Percentiles rank a stretch among this genome's conserved stretches.
Conservation (phyloP, 2,329 filamentous ascomycete species). For the Aciculosporium take region DNA sequence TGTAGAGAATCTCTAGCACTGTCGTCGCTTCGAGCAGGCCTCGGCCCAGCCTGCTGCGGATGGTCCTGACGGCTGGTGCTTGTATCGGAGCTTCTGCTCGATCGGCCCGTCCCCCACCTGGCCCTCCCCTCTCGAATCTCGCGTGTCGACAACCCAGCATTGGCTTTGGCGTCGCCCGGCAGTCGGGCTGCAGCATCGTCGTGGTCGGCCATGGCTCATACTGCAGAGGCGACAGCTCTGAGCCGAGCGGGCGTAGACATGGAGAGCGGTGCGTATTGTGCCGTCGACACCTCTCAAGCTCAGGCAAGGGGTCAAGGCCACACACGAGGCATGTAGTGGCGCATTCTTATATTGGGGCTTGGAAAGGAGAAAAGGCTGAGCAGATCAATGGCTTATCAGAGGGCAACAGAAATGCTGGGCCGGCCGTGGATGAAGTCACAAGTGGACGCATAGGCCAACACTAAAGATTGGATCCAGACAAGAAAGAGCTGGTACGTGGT, state of each 20-base stretch:
- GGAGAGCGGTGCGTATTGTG: neutral
- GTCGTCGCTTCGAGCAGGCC: neutral
- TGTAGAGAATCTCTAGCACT: slow-evolving; percentile 1
- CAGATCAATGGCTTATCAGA: too few species aligned
- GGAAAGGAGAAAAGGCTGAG: neutral
- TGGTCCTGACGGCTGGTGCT: slow-evolving; percentile 6
- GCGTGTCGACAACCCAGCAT: slow-evolving; percentile 5
- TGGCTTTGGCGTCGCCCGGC: slow-evolving; percentile 5
- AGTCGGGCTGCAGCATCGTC: slow-evolving; percentile 9
- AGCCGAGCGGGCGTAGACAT: slow-evolving; percentile 1
- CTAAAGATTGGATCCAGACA: too few species aligned
- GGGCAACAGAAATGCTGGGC: too few species aligned
- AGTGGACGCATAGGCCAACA: too few species aligned
- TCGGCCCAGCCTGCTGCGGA: slow-evolving; percentile 5
- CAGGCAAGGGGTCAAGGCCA: neutral
- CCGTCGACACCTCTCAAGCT: neutral
- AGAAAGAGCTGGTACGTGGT: too few species aligned
- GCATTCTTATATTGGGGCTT: neutral
- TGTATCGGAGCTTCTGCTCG: slow-evolving; percentile 18
- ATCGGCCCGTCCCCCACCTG: slow-evolving; percentile 31
- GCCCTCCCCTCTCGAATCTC: slow-evolving; percentile 5
- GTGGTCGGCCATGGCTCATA: slow-evolving; percentile 13
- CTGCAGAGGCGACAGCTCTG: slow-evolving; percentile 6
- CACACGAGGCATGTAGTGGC: neutral
- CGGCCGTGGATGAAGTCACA: too few species aligned